Evolutionary conservation across 345 rosid genomes (phyloP).

Genomic region (Brassica incana): DNA sequence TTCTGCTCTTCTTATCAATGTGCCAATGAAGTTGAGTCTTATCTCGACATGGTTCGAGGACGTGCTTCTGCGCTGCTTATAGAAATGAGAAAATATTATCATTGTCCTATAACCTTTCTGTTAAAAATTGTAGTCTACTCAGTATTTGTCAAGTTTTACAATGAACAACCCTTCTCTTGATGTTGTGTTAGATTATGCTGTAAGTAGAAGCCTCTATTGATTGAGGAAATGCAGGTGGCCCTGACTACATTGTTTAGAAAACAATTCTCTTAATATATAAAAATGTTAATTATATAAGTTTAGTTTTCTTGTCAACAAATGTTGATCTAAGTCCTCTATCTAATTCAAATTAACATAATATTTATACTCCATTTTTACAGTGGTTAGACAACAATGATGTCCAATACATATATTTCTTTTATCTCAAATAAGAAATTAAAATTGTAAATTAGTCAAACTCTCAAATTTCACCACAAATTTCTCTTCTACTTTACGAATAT

Average conservation of each 20-base stretch:
- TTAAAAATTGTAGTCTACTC: neutral
- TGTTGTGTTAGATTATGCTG: constrained; percentile 58
- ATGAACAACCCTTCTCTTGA: neutral
- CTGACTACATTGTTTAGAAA: constrained; percentile 66
- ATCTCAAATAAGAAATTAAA: too few species aligned
- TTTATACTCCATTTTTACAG: too few species aligned
- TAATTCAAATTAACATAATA: too few species aligned
- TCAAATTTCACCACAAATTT: too few species aligned
- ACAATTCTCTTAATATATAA: neutral
- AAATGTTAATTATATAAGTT: too few species aligned
- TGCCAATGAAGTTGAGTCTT: constrained; percentile 69
- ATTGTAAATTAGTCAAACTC: too few species aligned
- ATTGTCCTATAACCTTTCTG: constrained; percentile 3
- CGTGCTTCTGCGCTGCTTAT: constrained; percentile 79
- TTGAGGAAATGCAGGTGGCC: constrained; percentile 87
- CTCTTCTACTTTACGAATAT: too few species aligned
- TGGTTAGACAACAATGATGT: too few species aligned
- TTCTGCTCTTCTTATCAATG: constrained; percentile 81
- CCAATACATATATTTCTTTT: too few species aligned
- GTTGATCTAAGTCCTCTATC: too few species aligned
- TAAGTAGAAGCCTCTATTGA: constrained; percentile 76
- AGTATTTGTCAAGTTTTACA: neutral
- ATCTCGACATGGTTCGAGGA: constrained; percentile 60
- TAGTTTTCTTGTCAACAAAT: too few species aligned
- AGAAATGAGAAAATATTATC: constrained; percentile 82